phyloP scores from a whole-genome alignment of 1,284 basidiomycete genomes.

The Gomphus bonarii region DNA sequence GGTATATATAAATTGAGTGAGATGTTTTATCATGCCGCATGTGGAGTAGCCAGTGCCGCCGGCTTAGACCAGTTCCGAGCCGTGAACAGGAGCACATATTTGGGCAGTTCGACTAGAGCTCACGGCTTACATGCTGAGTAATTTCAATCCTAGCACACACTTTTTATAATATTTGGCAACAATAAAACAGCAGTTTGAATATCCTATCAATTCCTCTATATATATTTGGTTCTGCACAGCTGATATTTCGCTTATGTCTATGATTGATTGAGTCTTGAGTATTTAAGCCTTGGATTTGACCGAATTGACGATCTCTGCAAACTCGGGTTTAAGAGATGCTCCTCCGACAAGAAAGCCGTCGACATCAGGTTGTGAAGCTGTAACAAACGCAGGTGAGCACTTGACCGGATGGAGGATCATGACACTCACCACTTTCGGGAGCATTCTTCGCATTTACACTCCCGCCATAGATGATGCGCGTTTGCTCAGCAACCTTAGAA shows the following conservation, averaged over 20 bases:
- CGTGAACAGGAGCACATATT: too few species aligned
- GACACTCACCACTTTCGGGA: constrained; percentile 67
- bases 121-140: too few species aligned
- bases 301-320: constrained; percentile 85
- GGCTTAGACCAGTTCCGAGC: too few species aligned
- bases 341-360: constrained; percentile 99
- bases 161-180: too few species aligned
- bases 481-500: constrained; percentile 58
- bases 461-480: constrained; percentile 93
- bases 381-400: constrained; percentile 9
- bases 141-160: too few species aligned
- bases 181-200: too few species aligned
- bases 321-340: constrained; percentile 96
- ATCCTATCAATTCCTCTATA: too few species aligned
- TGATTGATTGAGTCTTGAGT: too few species aligned
- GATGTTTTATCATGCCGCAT: neutral
- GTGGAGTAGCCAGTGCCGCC: too few species aligned
- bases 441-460: constrained; percentile 85
- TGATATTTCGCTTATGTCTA: neutral
- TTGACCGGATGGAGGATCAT: neutral
- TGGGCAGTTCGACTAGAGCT: too few species aligned
- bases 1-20: neutral
- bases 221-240: too few species aligned
- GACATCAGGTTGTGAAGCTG: constrained; percentile 74
- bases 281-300: constrained; percentile 4